Evolutionary conservation across 2,329 filamentous ascomycete genomes (phyloP), one percentile per base, ranked within the genome.

Genomic region (Pestalotiopsis sp.): DNA sequence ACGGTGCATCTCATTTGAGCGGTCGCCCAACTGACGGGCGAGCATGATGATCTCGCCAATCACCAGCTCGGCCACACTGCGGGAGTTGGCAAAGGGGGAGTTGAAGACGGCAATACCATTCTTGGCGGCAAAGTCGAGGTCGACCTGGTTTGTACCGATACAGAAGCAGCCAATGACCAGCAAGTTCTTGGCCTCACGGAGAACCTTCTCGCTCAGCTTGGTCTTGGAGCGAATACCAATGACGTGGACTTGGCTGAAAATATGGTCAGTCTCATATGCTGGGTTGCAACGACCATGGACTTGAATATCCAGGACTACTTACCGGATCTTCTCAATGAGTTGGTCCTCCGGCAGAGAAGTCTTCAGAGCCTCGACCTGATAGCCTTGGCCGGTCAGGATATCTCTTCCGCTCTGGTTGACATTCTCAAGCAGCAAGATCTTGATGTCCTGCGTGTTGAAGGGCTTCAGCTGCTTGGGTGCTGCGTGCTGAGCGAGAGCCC

Each of bases 211-310:
- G 9, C 90, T 95, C 78, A 99, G 88, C 83, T 96, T 97, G 40
- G 96, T 99, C 85, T 99, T 99, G 68, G 95, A 98, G 72, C 96
- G 93, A 75, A 99, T 98, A 72, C 96, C 96, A 78, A 99, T 96
- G 75, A 98, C 96, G 78, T 99, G 96, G 35, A 98, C 93, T 78
- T 98, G 92, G 70, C 94, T 97, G 68, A 22, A 14, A 11, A 26
- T 67, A 24, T 10, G 30, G 22, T 61, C 24, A 39, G 35, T 61
- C 17, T 35, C n/a, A 20, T 7, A 35, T 7, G 17, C 58, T 39
- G 58, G 9, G 35, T 20, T 20, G 35, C 17, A 17, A 7, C 17
- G 58, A 20, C 26, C 17, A 20, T 11, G 13, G 24, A 61, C 11
- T 26, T 26, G 22, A 44, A 35, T 61, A 20, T 61, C 3, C 24